Conservation (phyloP, 1,139 yeast species). For the Scheffersomyces illinoinensis region DNA sequence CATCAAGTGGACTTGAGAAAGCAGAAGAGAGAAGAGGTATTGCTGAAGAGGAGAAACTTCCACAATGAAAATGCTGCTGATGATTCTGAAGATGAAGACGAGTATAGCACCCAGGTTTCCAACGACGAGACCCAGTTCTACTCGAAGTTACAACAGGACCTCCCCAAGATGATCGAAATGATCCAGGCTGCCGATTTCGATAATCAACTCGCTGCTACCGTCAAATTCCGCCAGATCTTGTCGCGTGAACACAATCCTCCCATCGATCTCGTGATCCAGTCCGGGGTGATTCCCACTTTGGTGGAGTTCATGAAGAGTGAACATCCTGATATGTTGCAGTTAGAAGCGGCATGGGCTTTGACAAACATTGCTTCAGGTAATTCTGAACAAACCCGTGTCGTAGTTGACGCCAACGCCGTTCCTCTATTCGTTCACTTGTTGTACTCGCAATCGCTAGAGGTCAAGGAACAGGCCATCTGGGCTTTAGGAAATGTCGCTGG, state of each 20-base stretch:
- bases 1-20: slow-evolving; percentile 96
- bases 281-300: slow-evolving; percentile 90
- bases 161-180: slow-evolving; percentile 84
- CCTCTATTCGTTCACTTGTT: slow-evolving; percentile 85
- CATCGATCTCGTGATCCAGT: slow-evolving; percentile 85
- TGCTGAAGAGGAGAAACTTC: slow-evolving; percentile 89
- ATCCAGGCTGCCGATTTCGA: slow-evolving; percentile 78
- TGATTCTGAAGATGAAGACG: slow-evolving; percentile 49
- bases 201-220: slow-evolving; percentile 83
- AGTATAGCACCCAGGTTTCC: slow-evolving; percentile 39
- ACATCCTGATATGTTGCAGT: slow-evolving; percentile 84
- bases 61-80: slow-evolving; percentile 31
- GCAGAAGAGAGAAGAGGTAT: slow-evolving; percentile 92
- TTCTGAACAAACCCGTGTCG: slow-evolving; percentile 85
- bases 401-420: slow-evolving; percentile 91
- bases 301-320: slow-evolving; percentile 81
- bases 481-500: slow-evolving; percentile 99
- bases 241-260: slow-evolving; percentile 98
- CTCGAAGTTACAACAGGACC: slow-evolving; percentile 65
- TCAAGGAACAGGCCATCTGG: slow-evolving; percentile 98
- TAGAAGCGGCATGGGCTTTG: slow-evolving; percentile 99
- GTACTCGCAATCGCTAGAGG: slow-evolving; percentile 80
- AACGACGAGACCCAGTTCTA: slow-evolving; percentile 53
- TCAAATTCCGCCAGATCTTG: slow-evolving; percentile 88
- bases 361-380: slow-evolving; percentile 98